Evolutionary conservation across 495 filamentous ascomycete species (phyloP).

Genomic region (Penicillium atrosanguineum): DNA sequence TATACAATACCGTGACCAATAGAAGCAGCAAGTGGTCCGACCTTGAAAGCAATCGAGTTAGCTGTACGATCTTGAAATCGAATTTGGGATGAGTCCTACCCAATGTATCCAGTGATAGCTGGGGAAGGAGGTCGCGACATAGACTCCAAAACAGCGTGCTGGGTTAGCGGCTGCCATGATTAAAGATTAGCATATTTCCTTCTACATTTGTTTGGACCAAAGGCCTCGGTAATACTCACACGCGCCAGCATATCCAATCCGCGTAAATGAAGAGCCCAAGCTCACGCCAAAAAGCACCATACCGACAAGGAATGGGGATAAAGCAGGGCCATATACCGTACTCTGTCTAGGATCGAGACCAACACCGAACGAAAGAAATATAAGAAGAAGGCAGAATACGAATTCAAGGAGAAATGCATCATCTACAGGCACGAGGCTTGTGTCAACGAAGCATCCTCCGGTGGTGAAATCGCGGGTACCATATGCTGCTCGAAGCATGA

Average conservation of each 20-base stretch:
- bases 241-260: too few species aligned
- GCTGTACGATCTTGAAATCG: conserved; percentile 3
- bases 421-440: neutral
- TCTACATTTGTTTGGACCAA: too few species aligned
- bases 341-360: conserved; percentile 54
- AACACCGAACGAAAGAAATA: conserved; percentile 43
- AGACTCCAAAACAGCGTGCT: conserved; percentile 33
- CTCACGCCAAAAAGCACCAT: too few species aligned
- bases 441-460: neutral
- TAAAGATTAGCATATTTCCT: too few species aligned
- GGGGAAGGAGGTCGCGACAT: conserved; percentile 29
- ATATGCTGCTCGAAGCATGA: neutral
- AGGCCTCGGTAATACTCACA: too few species aligned
- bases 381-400: conserved; percentile 32
- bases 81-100: conserved; percentile 15
- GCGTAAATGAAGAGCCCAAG: too few species aligned
- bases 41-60: conserved; percentile 15
- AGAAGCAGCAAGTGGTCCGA: conserved; percentile 29
- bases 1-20: conserved; percentile 30
- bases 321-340: too few species aligned
- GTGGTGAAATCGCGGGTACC: neutral
- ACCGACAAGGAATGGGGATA: too few species aligned
- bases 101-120: conserved; percentile 39
- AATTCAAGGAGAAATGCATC: conserved; percentile 23
- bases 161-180: conserved; percentile 28